These are phyloP conservation scores for Panaeolus papilionaceus DNA, from an alignment of 768 basidiomycete species.

Conservation along the genomic window DNA sequence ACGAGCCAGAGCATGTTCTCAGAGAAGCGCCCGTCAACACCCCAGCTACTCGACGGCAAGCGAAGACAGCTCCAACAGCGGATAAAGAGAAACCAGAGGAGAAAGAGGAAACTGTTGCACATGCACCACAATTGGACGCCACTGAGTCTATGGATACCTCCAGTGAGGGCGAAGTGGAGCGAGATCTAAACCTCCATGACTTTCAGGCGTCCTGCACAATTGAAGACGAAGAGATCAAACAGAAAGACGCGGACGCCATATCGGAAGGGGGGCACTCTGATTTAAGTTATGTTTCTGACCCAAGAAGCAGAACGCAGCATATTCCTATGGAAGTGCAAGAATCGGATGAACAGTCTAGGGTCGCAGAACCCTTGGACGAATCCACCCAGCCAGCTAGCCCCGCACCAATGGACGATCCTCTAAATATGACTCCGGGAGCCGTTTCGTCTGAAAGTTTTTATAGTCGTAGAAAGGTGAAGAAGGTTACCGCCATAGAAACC, in stretches of 20 bases:
- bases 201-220: slow-evolving; percentile 36
- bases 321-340: background rate
- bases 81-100: slow-evolving; percentile 3
- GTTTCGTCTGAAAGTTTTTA: background rate
- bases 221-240: slow-evolving; percentile 16
- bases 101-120: background rate
- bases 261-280: slow-evolving; percentile 15
- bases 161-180: slow-evolving; percentile 42
- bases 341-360: background rate
- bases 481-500: slow-evolving; percentile 21
- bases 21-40: slow-evolving; percentile 27
- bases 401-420: background rate
- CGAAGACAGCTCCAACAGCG: slow-evolving; percentile 23
- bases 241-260: background rate
- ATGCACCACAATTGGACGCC: background rate
- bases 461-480: slow-evolving; percentile 3
- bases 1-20: slow-evolving; percentile 73
- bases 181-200: slow-evolving; percentile 29
- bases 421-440: slow-evolving; percentile 17
- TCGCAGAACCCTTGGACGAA: too few relatives aligned
- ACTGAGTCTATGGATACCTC: slow-evolving; percentile 23
- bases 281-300: slow-evolving; percentile 23
- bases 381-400: background rate
- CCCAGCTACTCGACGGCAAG: slow-evolving; percentile 28
- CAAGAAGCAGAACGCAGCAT: background rate